Evolutionary conservation across 768 basidiomycete species (phyloP), one percentile per base, ranked within the genome.

Genomic region (Holtermannia corniformis): DNA sequence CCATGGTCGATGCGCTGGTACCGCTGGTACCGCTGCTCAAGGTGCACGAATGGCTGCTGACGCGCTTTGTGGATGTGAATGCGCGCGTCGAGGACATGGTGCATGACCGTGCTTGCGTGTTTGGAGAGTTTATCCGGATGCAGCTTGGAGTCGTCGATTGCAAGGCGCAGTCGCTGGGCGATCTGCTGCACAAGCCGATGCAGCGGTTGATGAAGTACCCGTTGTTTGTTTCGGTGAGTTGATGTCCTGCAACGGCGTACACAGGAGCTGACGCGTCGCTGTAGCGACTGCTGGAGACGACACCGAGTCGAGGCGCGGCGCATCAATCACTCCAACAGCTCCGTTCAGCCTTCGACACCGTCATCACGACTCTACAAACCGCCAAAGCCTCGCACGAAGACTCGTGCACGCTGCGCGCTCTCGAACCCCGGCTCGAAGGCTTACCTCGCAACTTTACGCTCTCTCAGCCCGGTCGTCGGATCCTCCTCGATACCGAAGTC

Each of bases 351-450:
- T 83, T 82, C 16, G 81, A 86, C 54, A 73, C 82, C 57, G 78
- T 84, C 41, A 82, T 92, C 54, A 79, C 81, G 23, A 83, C 84
- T 2, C 79, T 95, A 73, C 82, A 82, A 40, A 88, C 89, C 62
- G 87, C 92, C 57, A 90, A 91, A 64, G 72, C 78, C 11, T 80
- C 87, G 19, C 89, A 92, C 69, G 87, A 90, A 48, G 87, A 89
- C 56, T 87, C 91, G 65, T 81, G 82, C n/a, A 71, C 80, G 32
- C 75, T 87, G 27, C 85, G 85, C 66, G 71, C 76, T 19, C 76
- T 87, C 19, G 73, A 80, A 13, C 67, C 72, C 4, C 77, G 79
- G 0, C 80, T 92, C 55, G 75, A 78, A 21, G 84, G 84, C 1
- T 65, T 86, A 3, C 78, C 81, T 0, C 64, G 76, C 1, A 72